These are phyloP conservation scores for Euphorbia lathyris DNA, from an alignment of 345 rosid genomes.

Conservation along the genomic window DNA sequence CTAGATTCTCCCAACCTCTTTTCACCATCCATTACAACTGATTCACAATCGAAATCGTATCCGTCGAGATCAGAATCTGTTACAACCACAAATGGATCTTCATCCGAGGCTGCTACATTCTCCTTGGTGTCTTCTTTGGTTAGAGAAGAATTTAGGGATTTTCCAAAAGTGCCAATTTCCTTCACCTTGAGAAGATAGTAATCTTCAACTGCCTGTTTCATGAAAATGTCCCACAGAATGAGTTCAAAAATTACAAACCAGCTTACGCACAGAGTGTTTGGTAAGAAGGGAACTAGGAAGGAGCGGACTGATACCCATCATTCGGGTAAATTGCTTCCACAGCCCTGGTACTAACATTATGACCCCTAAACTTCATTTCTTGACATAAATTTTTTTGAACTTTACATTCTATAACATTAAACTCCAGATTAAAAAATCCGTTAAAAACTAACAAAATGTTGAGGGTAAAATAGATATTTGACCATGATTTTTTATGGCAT, in stretches of 20 bases:
- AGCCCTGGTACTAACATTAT: too few species aligned
- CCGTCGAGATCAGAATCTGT: conserved; percentile 20
- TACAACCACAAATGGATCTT: conserved; percentile 10
- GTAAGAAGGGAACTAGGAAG: too few species aligned
- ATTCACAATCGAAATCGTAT: conserved; percentile 7
- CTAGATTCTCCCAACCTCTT: neutral
- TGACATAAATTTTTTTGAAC: too few species aligned
- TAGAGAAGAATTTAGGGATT: neutral
- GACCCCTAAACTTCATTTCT: too few species aligned
- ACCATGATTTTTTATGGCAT: too few species aligned
- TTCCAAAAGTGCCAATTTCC: conserved; percentile 13
- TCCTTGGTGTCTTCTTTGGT: neutral
- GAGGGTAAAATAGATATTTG: too few species aligned
- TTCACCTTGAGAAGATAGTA: conserved; percentile 32
- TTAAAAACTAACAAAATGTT: too few species aligned
- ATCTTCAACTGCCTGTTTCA: conserved; percentile 43
- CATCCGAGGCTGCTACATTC: neutral
- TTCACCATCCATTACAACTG: neutral
- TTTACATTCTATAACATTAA: too few species aligned
- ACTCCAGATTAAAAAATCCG: too few species aligned
- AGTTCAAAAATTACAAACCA: neutral
- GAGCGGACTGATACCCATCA: too few species aligned
- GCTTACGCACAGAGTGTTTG: too few species aligned
- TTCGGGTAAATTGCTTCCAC: too few species aligned
- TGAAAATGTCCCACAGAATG: neutral